Base-by-base conservation (phyloP, 2,329 filamentous ascomycete genomes). In the Dothidotthia symphoricarpi region DNA sequence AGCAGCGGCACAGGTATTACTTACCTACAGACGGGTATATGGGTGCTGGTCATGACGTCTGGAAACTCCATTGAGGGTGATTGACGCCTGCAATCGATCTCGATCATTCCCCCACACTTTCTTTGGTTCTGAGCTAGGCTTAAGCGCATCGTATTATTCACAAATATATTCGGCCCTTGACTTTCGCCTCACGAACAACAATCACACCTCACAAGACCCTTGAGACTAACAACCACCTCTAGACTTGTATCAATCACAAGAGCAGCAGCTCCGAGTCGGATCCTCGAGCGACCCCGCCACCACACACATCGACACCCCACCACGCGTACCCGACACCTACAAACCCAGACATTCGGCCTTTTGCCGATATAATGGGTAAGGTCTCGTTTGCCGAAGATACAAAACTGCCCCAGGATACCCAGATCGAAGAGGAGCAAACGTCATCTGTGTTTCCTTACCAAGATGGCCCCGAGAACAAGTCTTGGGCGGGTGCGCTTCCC, bases 401-500 rank as follows among this genome's bases (percentile, higher is more conserved):
- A 65, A 71, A 72, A 64, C 55, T 69, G 60, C 63, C 68, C 59
- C 69, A 71, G 57, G 66, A 62, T 53, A 55, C 63, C 43, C 57
- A 63, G 46, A 60, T 67, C 77, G 78, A 81, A 57, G 80, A 83
- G 57, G 80, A 83, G 56, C 76, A 80, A 60, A 73, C 77, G 65
- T 66, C 75, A 47, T 73, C 75, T 49, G 76, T 82, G 57, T 96
- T 91, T 82, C 82, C 88, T 69, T 97, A 93, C 72, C 83, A 93
- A 70, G 83, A 78, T 61, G 71, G 69, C 39, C 73, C 83, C 45
- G 83, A 89, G 69, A 88, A 89, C 75, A 88, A 89, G 68, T 91
- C 88, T 55, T 94, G 93, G 93, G 93, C 91, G 60, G 88, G 90
- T 64, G 86, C 91, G 66, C 81, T 98, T 60, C 93, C 93, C 64